Conservation (phyloP, 139 green algal genomes). For the Picochlorum sp. region DNA sequence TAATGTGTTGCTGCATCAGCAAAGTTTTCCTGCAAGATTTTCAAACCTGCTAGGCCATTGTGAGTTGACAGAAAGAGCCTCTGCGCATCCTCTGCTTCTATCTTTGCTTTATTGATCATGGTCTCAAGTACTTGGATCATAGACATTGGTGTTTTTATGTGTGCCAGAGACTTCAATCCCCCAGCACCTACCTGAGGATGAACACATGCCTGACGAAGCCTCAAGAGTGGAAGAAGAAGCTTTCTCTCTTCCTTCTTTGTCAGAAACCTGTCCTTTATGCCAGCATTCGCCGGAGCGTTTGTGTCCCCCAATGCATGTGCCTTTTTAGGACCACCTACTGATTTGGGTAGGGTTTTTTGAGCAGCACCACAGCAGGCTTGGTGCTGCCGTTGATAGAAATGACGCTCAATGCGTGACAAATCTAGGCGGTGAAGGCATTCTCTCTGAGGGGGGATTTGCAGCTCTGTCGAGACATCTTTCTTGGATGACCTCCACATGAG, state of each 20-base stretch:
- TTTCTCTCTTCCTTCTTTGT: slow-evolving; percentile 40
- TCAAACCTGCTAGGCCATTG: slow-evolving; percentile 74
- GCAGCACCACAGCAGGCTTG: slow-evolving; percentile 43
- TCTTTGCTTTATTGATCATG: slow-evolving; percentile 50
- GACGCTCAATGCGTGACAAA: slow-evolving; percentile 73
- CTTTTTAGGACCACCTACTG: slow-evolving; percentile 6
- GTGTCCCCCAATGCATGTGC: neutral
- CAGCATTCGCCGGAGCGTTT: neutral
- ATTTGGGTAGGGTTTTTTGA: slow-evolving; percentile 31
- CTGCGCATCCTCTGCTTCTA: slow-evolving; percentile 83
- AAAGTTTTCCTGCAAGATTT: slow-evolving; percentile 40
- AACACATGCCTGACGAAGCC: slow-evolving; percentile 82
- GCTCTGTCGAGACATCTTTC: slow-evolving; percentile 65
- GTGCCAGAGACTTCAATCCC: slow-evolving; percentile 48
- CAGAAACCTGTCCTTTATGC: slow-evolving; percentile 27
- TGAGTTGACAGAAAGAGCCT: slow-evolving; percentile 60
- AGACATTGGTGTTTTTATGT: slow-evolving; percentile 47
- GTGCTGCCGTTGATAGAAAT: slow-evolving; percentile 81
- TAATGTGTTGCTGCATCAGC: slow-evolving; percentile 53
- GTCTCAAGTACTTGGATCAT: slow-evolving; percentile 78
- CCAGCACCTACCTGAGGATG: slow-evolving; percentile 76
- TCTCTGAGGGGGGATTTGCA: slow-evolving; percentile 67
- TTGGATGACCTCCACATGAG: slow-evolving; percentile 84
- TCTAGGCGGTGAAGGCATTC: slow-evolving; percentile 39
- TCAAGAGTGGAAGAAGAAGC: slow-evolving; percentile 59